These are phyloP conservation scores for Yamadazyma takamatsuzukensis DNA, from an alignment of 805 yeast genomes.

Conservation along the genomic window DNA sequence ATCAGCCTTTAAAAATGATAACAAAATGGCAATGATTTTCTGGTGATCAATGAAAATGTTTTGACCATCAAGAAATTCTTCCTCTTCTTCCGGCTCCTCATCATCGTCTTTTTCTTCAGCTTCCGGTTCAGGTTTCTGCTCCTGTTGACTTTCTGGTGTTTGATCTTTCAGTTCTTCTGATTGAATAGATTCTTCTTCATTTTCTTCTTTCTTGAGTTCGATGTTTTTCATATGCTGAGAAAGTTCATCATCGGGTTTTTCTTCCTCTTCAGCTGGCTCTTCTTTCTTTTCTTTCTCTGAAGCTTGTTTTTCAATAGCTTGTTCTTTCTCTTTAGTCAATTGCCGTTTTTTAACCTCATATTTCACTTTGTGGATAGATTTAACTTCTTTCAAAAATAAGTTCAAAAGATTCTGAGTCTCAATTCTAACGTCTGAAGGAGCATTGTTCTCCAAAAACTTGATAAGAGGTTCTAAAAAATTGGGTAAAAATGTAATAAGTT, in stretches of 20 bases:
- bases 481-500: slow-evolving; percentile 81
- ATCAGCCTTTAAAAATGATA: slow-evolving; percentile 68
- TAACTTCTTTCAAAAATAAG: slow-evolving; percentile 74
- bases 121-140: slow-evolving; percentile 17
- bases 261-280: slow-evolving; percentile 13
- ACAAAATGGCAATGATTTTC: slow-evolving; percentile 72
- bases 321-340: slow-evolving; percentile 14
- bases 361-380: slow-evolving; percentile 68
- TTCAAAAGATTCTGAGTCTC: slow-evolving; percentile 79
- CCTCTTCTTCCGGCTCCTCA: slow-evolving; percentile 18
- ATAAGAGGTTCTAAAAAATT: slow-evolving; percentile 83
- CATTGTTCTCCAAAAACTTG: slow-evolving; percentile 68
- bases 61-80: slow-evolving; percentile 53
- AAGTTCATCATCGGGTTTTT: slow-evolving; percentile 2
- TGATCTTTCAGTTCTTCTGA: slow-evolving; percentile 14
- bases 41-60: slow-evolving; percentile 79
- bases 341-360: slow-evolving; percentile 38
- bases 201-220: slow-evolving; percentile 2
- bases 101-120: slow-evolving; percentile 10
- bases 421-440: slow-evolving; percentile 82
- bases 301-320: slow-evolving; percentile 1
- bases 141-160: slow-evolving; percentile 21
- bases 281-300: slow-evolving; percentile 3
- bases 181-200: slow-evolving; percentile 8
- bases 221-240: neutral